Conservation (phyloP, 495 filamentous ascomycete genomes). For the Lophiotrema nucula region DNA sequence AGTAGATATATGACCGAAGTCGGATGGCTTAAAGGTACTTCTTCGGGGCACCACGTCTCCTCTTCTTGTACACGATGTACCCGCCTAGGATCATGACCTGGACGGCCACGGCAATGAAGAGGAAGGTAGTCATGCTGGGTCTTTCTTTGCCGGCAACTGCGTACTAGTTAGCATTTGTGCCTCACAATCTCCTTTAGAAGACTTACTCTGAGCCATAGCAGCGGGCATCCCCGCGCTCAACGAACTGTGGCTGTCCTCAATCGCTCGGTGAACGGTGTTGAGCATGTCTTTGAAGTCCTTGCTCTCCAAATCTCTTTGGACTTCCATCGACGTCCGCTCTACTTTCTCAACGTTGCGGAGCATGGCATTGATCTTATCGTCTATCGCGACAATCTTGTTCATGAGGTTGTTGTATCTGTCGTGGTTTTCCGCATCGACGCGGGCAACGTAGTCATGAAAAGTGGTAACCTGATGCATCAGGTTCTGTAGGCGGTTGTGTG, state of each 20-base stretch:
- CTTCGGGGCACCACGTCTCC: constrained; percentile 74
- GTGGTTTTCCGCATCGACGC: constrained; percentile 59
- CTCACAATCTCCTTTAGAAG: constrained; percentile 28
- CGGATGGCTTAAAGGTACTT: constrained; percentile 93
- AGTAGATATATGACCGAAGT: too few relatives aligned
- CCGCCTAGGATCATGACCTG: constrained; percentile 67
- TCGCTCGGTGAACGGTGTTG: constrained; percentile 66
- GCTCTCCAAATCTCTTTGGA: constrained; percentile 66
- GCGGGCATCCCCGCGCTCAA: constrained; percentile 59
- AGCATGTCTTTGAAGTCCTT: constrained; percentile 72
- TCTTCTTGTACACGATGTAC: constrained; percentile 81
- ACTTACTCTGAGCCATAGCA: constrained; percentile 49
- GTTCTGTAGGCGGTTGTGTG: constrained; percentile 75
- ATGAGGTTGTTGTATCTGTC: constrained; percentile 52
- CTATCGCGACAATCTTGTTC: constrained; percentile 47
- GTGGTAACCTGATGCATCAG: constrained; percentile 69
- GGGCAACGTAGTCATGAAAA: constrained; percentile 63
- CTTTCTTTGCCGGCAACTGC: constrained; percentile 58
- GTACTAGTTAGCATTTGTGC: constrained; percentile 21
- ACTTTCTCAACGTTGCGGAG: constrained; percentile 54
- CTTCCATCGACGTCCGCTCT: constrained; percentile 51
- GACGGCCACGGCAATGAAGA: constrained; percentile 71
- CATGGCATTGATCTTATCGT: constrained; percentile 52
- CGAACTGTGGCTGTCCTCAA: constrained; percentile 69
- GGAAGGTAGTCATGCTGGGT: constrained; percentile 69